Evolutionary conservation across 2,329 filamentous ascomycete species (phyloP).

Genomic region (Colletotrichum cereale): DNA sequence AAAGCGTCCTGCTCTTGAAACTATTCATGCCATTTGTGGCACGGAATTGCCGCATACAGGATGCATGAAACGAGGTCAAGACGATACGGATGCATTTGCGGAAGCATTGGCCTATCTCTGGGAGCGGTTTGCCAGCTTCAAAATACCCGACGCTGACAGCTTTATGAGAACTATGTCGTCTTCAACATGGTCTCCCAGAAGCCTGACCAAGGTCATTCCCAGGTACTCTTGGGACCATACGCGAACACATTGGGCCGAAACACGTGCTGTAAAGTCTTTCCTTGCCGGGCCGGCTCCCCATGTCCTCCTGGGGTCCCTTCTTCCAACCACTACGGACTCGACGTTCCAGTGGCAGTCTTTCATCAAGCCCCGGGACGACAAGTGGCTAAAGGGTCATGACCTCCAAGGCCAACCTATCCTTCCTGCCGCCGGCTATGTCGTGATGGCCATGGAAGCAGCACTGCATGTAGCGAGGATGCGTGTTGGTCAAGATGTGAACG

Average conservation of each 20-base stretch:
- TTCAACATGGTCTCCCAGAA: not conserved
- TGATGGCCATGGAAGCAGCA: conserved; percentile 50
- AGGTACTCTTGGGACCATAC: conserved; percentile 53
- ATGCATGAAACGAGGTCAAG: conserved; percentile 39
- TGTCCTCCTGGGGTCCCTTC: conserved; percentile 46
- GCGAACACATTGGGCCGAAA: conserved; percentile 49
- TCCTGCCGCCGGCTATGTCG: conserved; percentile 58
- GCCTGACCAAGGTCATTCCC: conserved; percentile 46
- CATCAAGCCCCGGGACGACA: conserved; percentile 34
- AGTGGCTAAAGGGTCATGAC: conserved; percentile 54
- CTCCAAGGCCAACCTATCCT: conserved; percentile 55
- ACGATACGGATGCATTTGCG: conserved; percentile 42
- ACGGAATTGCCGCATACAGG: conserved; percentile 45
- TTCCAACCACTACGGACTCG: not conserved
- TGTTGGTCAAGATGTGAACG: not conserved
- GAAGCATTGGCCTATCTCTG: conserved; percentile 40
- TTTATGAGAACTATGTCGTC: not conserved
- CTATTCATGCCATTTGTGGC: conserved; percentile 16
- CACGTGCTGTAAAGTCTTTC: conserved; percentile 45
- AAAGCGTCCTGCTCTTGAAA: conserved; percentile 53
- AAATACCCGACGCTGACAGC: conserved; percentile 21
- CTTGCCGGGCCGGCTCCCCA: conserved; percentile 48
- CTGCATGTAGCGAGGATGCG: conserved; percentile 50
- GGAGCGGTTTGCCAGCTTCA: conserved; percentile 36
- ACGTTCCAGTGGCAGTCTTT: conserved; percentile 39